Base-by-base conservation (phyloP, 1,139 yeast genomes). In the Magnusiomyces starmeri region DNA sequence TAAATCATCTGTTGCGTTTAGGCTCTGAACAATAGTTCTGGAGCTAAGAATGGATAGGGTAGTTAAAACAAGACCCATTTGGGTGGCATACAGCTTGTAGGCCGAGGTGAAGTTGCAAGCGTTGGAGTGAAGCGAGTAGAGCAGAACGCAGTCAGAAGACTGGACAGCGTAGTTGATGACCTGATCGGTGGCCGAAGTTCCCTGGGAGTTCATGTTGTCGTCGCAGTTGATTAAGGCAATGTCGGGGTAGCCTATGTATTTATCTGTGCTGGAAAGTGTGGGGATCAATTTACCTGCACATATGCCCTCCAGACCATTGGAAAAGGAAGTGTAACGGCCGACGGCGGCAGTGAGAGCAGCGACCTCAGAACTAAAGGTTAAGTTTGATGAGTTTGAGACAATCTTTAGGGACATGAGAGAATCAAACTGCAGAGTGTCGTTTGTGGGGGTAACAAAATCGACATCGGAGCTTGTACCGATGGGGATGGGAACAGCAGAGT, bases 221-320 rank as follows among this genome's bases (percentile, higher is more conserved):
- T 66, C 70, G 54, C 70, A 66, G 21, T 62, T 54, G 26, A 66
- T 57, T 50, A 65, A 48, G 1, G 68, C 68, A 27, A 66, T 62
- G 24, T 57, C 51, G 26, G 56, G 55, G 55, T 55, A 54, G 37
- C 58, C 56, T 27, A 63, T 52, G 35, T 54, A 43, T 42, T 47
- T 47, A 21, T 43, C 48, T 7, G 46, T 44, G 42, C 52, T 45
- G 46, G 60, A 53, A 25, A 54, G 46, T n/a, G 37, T 32, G 9
- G 37, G n/a, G 14, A 58, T 43, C 27, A 62, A 56, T n/a, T 53
- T 44, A 8, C 67, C 67, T 1, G 57, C 55, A 51, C 66, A 63
- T 8, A 63, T 49, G 20, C 56, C 56, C 14, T 57, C 52, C 9
- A 56, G 43, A 16, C 62, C 63, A 40, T 57, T 53, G 10, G 55